A percentile compares a stretch with the other conserved stretches of the same genome.
These are phyloP conservation scores for Cichorium intybus DNA, from an alignment of 140 eudicot species.

Conservation along the genomic window DNA sequence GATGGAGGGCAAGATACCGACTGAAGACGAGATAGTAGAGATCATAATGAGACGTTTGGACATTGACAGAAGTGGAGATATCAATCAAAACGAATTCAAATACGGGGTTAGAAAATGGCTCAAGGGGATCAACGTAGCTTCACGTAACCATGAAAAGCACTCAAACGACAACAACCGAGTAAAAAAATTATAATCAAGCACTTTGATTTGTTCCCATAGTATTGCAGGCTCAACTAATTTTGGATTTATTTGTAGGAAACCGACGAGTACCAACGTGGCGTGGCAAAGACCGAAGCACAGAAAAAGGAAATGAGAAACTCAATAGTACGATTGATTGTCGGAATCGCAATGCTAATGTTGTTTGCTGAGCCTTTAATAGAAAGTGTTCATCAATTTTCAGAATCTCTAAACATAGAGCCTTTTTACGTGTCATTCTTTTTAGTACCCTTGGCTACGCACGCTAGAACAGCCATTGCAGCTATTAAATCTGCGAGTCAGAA, in stretches of 20 bases:
- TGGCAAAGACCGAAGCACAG: constrained; percentile 15
- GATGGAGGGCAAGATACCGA: too few species aligned
- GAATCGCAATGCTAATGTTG: constrained; percentile 16
- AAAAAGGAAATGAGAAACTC: constrained; percentile 24
- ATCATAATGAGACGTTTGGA: constrained; percentile 40
- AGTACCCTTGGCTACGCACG: constrained; percentile 30
- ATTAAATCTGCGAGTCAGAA: constrained; percentile 24
- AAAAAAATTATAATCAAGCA: constrained; percentile 13
- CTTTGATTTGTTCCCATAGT: background rate
- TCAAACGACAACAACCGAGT: constrained; percentile 34
- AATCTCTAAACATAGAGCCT: constrained; percentile 21
- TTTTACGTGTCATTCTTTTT: constrained; percentile 25
- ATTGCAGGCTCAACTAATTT: background rate
- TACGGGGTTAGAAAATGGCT: constrained; percentile 55
- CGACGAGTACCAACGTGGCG: background rate
- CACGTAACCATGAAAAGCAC: background rate
- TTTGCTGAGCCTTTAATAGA: constrained; percentile 32
- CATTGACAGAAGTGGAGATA: constrained; percentile 34
- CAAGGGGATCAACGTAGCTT: constrained; percentile 6
- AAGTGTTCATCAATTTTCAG: constrained; percentile 23
- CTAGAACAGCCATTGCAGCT: constrained; percentile 33
- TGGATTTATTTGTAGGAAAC: constrained; percentile 15
- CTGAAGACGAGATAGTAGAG: constrained; percentile 44
- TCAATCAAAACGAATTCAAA: constrained; percentile 47
- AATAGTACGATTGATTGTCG: constrained; percentile 16